Conservation (phyloP, 345 rosid genomes). For the Balakata baccata region DNA sequence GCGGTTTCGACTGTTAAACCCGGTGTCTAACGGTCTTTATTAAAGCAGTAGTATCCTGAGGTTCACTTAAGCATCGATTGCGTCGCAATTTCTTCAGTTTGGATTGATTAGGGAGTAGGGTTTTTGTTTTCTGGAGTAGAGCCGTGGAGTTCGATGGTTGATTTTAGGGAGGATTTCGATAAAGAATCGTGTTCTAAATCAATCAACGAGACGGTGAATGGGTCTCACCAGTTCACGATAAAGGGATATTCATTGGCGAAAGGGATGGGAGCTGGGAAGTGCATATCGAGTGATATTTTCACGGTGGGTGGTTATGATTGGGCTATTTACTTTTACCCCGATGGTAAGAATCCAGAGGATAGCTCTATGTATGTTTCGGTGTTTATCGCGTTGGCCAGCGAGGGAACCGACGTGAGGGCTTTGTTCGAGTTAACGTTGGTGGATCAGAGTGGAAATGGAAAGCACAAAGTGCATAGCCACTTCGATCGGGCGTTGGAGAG, state of each 20-base stretch:
- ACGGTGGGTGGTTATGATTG: slow-evolving; percentile 88
- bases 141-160: slow-evolving; percentile 34
- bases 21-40: background rate
- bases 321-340: slow-evolving; percentile 92
- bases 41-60: background rate
- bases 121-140: background rate
- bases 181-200: slow-evolving; percentile 52
- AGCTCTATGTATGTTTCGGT: slow-evolving; percentile 65
- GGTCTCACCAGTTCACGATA: slow-evolving; percentile 73
- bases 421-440: slow-evolving; percentile 76
- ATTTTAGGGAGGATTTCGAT: slow-evolving; percentile 27
- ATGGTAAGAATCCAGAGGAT: slow-evolving; percentile 85
- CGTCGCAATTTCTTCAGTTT: background rate
- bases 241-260: slow-evolving; percentile 79
- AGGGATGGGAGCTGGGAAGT: slow-evolving; percentile 78
- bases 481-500: slow-evolving; percentile 88
- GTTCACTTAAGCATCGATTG: background rate
- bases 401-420: slow-evolving; percentile 89
- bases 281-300: slow-evolving; percentile 73
- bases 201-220: slow-evolving; percentile 74
- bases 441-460: slow-evolving; percentile 92
- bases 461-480: slow-evolving; percentile 88
- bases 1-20: background rate
- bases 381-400: slow-evolving; percentile 84
- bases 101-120: background rate